Percentiles rank a stretch among this genome's conserved stretches.
Evolutionary conservation across 208 protist genomes (phyloP).

Genomic region (Spongospora subterranea): DNA sequence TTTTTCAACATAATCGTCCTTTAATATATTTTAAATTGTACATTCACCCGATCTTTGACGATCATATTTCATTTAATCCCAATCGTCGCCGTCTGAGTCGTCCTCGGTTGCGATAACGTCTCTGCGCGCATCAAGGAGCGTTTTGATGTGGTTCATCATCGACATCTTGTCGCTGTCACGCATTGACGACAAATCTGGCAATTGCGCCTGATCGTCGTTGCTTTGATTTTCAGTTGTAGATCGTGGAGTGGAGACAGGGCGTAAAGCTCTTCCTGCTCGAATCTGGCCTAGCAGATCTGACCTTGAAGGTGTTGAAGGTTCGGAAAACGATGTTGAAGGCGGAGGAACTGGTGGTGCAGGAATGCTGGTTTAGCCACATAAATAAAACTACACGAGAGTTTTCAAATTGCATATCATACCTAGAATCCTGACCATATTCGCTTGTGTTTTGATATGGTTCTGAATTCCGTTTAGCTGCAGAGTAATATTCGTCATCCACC

Average conservation of each 20-base stretch:
- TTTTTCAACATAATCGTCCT: not conserved
- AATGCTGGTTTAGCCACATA: not conserved
- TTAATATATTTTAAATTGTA: not conserved
- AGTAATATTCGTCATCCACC: too few relatives aligned
- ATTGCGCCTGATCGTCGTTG: not conserved
- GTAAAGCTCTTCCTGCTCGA: constrained; percentile 1
- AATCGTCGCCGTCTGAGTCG: constrained; percentile 34
- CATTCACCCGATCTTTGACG: not conserved
- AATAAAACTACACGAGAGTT: too few relatives aligned
- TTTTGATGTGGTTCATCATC: constrained; percentile 53
- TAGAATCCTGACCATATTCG: too few relatives aligned
- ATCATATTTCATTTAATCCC: constrained; percentile 15
- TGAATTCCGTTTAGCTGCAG: too few relatives aligned
- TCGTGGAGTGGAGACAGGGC: not conserved
- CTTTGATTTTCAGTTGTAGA: not conserved
- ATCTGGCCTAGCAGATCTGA: constrained; percentile 25
- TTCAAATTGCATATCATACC: too few relatives aligned
- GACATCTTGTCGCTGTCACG: not conserved
- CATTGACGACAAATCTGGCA: constrained; percentile 32
- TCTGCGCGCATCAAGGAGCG: not conserved
- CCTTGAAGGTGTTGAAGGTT: not conserved
- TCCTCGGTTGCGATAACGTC: not conserved
- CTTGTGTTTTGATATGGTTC: too few relatives aligned
- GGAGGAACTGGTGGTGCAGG: not conserved
- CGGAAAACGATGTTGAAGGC: not conserved